Base-by-base conservation (phyloP, 148 eudicot species). In the Camellia sinensis region DNA sequence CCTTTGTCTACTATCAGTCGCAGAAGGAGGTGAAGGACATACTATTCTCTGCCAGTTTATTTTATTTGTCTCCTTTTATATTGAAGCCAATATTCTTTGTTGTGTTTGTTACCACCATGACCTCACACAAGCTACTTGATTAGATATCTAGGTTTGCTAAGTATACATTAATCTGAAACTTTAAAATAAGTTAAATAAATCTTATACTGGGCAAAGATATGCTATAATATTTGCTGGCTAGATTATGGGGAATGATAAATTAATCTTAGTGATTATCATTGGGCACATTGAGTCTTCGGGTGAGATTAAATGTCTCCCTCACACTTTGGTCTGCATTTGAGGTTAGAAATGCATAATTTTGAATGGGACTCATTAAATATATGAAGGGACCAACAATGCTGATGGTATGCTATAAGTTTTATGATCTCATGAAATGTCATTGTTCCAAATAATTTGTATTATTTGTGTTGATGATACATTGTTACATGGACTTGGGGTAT, bases 1-100 rank as follows among this genome's bases (percentile, higher is more conserved):
- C 90, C 46, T 66, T 74, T 41, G 89, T 86, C 63, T 89, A 88
- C 79, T 93, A 95, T 80, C 97, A 93, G 84, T 95, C 99, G 15
- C 83, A 84, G 74, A 95, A 95, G 84, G 99, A 93, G 94, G 99
- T 95, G 52, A 87, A 46, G 62, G 59, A 9, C 71, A 17, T 57
- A 56, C 19, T 45, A 8, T 37, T 63, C 74, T 69, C 41, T 64
- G 22, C 77, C 57, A 61, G 41, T 75, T 74, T 45, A 76, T 71
- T 44, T 53, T 50, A 4, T 2, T 70, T 50, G 19, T 43, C 74
- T 3, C 37, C 2, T 53, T 73, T 73, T 54, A 7, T 19, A 4
- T 73, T 54, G 6, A 8, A 48, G 37, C 11, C 14, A 0, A 6
- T 37, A 52, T 22, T 40, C 57, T 45, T 21, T 66, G 62, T 48